Conservation (phyloP, 148 eudicot genomes). For the Fagopyrum tataricum region DNA sequence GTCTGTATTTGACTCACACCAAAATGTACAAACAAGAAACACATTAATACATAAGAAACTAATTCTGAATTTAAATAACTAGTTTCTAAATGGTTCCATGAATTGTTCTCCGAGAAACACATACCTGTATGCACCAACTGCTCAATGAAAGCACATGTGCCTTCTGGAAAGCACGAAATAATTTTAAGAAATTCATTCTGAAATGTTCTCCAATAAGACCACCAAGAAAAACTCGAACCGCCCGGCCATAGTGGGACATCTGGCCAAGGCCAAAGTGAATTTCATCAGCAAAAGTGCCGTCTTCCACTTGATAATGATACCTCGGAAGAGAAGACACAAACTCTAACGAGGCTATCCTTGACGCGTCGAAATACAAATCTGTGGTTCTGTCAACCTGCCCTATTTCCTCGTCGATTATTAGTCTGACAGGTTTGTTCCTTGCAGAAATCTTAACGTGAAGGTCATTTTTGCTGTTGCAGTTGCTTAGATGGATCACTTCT, state of each 20-base stretch:
- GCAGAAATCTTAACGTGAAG: background rate
- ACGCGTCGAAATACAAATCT: background rate
- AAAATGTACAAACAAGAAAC: background rate
- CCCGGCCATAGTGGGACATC: background rate
- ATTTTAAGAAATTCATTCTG: background rate
- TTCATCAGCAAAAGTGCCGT: background rate
- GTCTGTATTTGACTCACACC: background rate
- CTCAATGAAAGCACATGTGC: background rate
- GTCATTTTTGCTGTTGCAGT: background rate
- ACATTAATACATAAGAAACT: background rate
- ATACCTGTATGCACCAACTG: constrained; percentile 5
- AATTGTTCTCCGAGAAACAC: background rate
- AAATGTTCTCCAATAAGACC: background rate
- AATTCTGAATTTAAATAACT: background rate
- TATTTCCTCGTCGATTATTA: background rate
- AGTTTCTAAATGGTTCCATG: background rate
- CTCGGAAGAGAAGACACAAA: background rate
- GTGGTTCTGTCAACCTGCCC: background rate
- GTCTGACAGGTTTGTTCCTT: background rate
- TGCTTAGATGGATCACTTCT: background rate
- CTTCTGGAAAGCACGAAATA: background rate
- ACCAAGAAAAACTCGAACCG: background rate
- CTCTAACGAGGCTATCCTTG: background rate
- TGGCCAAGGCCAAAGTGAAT: background rate
- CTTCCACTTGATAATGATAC: background rate